Evolutionary conservation across 2,329 filamentous ascomycete species (phyloP).

Genomic region (Corniculantispora saksenae): DNA sequence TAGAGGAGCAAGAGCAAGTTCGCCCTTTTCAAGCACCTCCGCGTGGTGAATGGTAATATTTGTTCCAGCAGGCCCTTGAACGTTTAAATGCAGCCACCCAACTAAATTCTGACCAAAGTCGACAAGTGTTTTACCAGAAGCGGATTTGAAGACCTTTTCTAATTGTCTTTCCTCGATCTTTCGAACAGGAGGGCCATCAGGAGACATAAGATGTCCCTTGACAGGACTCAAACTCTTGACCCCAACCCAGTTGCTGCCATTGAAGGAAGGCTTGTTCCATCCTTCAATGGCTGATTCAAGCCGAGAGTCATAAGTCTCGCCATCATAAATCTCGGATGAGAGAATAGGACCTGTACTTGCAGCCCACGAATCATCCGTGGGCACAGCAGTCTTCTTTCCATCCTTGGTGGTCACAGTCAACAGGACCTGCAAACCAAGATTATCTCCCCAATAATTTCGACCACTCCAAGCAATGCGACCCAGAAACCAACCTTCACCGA

Average conservation of each 20-base stretch:
- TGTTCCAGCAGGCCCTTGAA: conserved; percentile 38
- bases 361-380: conserved; percentile 42
- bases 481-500: conserved; percentile 53
- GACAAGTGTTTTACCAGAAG: conserved; percentile 47
- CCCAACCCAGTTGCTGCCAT: conserved; percentile 30
- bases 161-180: conserved; percentile 35
- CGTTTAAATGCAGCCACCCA: conserved; percentile 45
- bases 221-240: conserved; percentile 34
- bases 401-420: conserved; percentile 38
- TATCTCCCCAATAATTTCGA: conserved; percentile 39
- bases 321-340: conserved; percentile 51
- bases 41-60: conserved; percentile 51
- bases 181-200: conserved; percentile 47
- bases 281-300: conserved; percentile 31
- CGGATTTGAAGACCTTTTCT: conserved; percentile 32
- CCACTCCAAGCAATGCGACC: conserved; percentile 37
- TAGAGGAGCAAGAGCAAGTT: conserved; percentile 31
- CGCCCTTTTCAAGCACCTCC: conserved; percentile 54
- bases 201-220: conserved; percentile 37
- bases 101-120: conserved; percentile 62
- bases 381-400: conserved; percentile 30
- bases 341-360: conserved; percentile 35
- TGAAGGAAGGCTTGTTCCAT: conserved; percentile 29
- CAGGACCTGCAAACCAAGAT: conserved; percentile 40
- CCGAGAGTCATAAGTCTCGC: conserved; percentile 50